Percentiles rank a stretch among this genome's conserved stretches.
phyloP scores from a whole-genome alignment of 768 basidiomycete genomes.

The Agrocybe praecox region DNA sequence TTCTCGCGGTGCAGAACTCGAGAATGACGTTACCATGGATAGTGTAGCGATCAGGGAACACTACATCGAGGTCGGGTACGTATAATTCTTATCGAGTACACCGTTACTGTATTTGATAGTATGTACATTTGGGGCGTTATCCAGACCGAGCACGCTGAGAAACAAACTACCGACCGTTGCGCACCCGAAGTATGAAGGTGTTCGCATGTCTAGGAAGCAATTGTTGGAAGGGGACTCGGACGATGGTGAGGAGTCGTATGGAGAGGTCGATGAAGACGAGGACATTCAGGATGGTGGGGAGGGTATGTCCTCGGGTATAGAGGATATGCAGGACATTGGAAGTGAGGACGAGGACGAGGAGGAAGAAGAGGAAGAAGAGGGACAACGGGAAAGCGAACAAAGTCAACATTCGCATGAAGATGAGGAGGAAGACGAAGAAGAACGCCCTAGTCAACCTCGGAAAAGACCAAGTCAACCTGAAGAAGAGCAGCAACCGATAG shows the following conservation, averaged over 20 bases:
- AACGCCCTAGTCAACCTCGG: not conserved
- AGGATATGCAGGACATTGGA: not conserved
- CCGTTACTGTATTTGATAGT: not conserved
- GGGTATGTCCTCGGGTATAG: slow-evolving; percentile 27
- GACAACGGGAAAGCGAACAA: slow-evolving; percentile 21
- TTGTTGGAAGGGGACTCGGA: slow-evolving; percentile 46
- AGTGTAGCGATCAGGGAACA: slow-evolving; percentile 59
- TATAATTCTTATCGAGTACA: too few species aligned
- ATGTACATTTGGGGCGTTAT: not conserved
- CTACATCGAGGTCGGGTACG: slow-evolving; percentile 85
- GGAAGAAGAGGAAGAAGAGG: slow-evolving; percentile 13
- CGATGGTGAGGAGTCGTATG: slow-evolving; percentile 17
- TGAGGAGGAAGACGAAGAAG: slow-evolving; percentile 6
- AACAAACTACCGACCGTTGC: slow-evolving; percentile 63
- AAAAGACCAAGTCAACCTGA: slow-evolving; percentile 6
- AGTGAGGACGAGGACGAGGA: slow-evolving; percentile 22
- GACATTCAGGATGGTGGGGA: slow-evolving; percentile 25
- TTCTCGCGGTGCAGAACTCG: slow-evolving; percentile 48
- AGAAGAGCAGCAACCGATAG: slow-evolving; percentile 19
- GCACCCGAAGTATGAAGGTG: slow-evolving; percentile 81
- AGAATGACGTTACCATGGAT: slow-evolving; percentile 36
- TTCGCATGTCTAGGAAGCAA: slow-evolving; percentile 61
- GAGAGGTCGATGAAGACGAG: slow-evolving; percentile 18
- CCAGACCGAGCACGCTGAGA: slow-evolving; percentile 71
- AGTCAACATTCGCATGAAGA: slow-evolving; percentile 15